phyloP scores from a whole-genome alignment of 305 asterid species.

The Fraxinus paxiana region DNA sequence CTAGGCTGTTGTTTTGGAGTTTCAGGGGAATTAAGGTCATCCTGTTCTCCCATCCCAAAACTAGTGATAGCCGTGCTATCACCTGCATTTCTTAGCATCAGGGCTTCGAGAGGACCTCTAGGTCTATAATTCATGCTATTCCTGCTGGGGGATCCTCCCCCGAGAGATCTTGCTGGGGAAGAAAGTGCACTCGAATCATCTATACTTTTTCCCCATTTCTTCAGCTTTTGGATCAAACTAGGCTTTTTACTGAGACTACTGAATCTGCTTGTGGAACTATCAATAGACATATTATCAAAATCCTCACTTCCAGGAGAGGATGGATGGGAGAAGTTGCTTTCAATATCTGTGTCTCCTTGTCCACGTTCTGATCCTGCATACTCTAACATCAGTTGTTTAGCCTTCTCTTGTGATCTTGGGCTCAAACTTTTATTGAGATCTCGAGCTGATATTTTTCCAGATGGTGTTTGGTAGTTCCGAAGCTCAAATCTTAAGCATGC shows the following conservation, averaged over 20 bases:
- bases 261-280: slow-evolving; percentile 65
- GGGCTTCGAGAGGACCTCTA: slow-evolving; percentile 78
- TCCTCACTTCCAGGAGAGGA: slow-evolving; percentile 93
- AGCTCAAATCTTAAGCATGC: slow-evolving; percentile 90
- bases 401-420: slow-evolving; percentile 83
- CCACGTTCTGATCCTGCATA: slow-evolving; percentile 98
- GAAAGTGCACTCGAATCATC: slow-evolving; percentile 66
- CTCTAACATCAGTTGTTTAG: slow-evolving; percentile 85
- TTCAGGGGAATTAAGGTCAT: slow-evolving; percentile 56
- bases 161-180: slow-evolving; percentile 77
- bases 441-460: slow-evolving; percentile 79
- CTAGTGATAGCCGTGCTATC: slow-evolving; percentile 77
- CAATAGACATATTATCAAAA: slow-evolving; percentile 69
- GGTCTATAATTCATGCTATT: slow-evolving; percentile 43
- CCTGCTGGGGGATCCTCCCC: slow-evolving; percentile 69
- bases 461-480: slow-evolving; percentile 69
- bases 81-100: slow-evolving; percentile 84
- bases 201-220: slow-evolving; percentile 80
- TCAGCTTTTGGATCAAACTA: slow-evolving; percentile 73
- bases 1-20: slow-evolving; percentile 34
- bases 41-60: slow-evolving; percentile 65
- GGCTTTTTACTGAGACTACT: slow-evolving; percentile 77
- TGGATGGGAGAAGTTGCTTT: slow-evolving; percentile 80
- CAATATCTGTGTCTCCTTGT: slow-evolving; percentile 89
- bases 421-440: slow-evolving; percentile 79